These are phyloP conservation scores for Aurinia saxatilis DNA, from an alignment of 345 rosid genomes.

Conservation along the genomic window DNA sequence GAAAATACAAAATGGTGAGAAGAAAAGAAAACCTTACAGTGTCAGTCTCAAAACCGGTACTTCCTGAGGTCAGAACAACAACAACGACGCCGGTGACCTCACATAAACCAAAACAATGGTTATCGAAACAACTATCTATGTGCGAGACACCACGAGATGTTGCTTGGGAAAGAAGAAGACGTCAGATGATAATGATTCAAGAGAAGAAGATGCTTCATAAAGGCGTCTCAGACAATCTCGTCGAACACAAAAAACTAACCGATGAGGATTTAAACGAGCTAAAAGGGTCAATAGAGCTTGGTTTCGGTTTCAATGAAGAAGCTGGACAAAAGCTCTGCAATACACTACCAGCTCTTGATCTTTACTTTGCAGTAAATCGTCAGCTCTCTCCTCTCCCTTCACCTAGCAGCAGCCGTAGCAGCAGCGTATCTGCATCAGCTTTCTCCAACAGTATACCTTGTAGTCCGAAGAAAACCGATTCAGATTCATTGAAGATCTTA, in stretches of 20 bases:
- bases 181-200: slow-evolving; percentile 53
- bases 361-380: slow-evolving; percentile 86
- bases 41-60: slow-evolving; percentile 16
- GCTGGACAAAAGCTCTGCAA: slow-evolving; percentile 59
- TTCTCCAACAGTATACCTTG: slow-evolving; percentile 40
- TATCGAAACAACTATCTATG: slow-evolving; percentile 79
- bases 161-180: slow-evolving; percentile 83
- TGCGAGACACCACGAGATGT: slow-evolving; percentile 64
- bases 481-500: slow-evolving; percentile 65
- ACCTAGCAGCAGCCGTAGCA: slow-evolving; percentile 44
- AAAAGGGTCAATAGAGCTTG: slow-evolving; percentile 91
- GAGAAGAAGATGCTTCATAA: slow-evolving; percentile 30
- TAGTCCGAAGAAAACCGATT: slow-evolving; percentile 50
- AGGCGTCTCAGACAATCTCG: slow-evolving; percentile 33
- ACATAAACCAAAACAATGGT: slow-evolving; percentile 29
- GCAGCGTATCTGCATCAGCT: slow-evolving; percentile 33
- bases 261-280: slow-evolving; percentile 81
- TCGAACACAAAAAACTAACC: slow-evolving; percentile 54
- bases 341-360: slow-evolving; percentile 83
- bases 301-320: slow-evolving; percentile 88
- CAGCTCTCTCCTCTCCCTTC: slow-evolving; percentile 72
- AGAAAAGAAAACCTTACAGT: slow-evolving; percentile 10
- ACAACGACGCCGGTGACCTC: slow-evolving; percentile 41
- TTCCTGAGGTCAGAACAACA: slow-evolving; percentile 33
- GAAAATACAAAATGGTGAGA: slow-evolving; percentile 19